Conservation (phyloP, 1,284 basidiomycete genomes). For the Trametes polyzona region DNA sequence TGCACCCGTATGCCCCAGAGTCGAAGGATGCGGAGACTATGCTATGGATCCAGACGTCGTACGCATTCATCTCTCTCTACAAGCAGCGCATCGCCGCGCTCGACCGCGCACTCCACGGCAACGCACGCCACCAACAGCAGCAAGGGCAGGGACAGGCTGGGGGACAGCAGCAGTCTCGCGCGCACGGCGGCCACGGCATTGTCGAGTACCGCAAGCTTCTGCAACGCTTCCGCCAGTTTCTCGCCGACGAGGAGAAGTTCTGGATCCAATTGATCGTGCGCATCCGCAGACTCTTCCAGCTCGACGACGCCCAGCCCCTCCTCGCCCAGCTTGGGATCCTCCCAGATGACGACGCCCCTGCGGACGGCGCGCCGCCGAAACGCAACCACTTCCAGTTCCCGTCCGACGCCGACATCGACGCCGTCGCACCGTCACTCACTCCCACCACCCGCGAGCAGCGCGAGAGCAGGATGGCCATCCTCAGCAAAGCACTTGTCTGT, state of each 20-base stretch:
- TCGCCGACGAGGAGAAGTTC: conserved; percentile 87
- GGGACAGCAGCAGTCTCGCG: conserved; percentile 33
- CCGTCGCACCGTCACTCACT: conserved; percentile 38
- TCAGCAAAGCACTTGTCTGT: conserved; percentile 90
- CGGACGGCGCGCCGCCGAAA: conserved; percentile 23
- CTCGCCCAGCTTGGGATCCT: conserved; percentile 62
- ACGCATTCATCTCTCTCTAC: conserved; percentile 84
- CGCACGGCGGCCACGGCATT: conserved; percentile 50
- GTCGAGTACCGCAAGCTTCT: conserved; percentile 85
- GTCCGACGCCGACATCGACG: conserved; percentile 43
- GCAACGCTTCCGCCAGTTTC: conserved; percentile 86
- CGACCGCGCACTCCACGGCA: conserved; percentile 61
- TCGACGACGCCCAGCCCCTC: conserved; percentile 59
- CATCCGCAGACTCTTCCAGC: conserved; percentile 68
- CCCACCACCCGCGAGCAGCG: conserved; percentile 56
- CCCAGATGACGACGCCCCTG: conserved; percentile 34
- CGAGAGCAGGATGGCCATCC: conserved; percentile 65
- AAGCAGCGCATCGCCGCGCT: conserved; percentile 75
- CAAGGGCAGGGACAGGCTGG: conserved; percentile 32
- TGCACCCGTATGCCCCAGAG: conserved; percentile 75
- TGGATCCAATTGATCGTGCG: conserved; percentile 80
- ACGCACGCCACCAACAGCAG: conserved; percentile 47
- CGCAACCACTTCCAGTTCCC: conserved; percentile 63
- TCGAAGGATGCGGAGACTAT: conserved; percentile 82
- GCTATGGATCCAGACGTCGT: conserved; percentile 92